Percentiles rank a stretch among this genome's conserved stretches.
phyloP scores from a whole-genome alignment of 164 flowering plant genomes.

The Cinnamomum chago region DNA sequence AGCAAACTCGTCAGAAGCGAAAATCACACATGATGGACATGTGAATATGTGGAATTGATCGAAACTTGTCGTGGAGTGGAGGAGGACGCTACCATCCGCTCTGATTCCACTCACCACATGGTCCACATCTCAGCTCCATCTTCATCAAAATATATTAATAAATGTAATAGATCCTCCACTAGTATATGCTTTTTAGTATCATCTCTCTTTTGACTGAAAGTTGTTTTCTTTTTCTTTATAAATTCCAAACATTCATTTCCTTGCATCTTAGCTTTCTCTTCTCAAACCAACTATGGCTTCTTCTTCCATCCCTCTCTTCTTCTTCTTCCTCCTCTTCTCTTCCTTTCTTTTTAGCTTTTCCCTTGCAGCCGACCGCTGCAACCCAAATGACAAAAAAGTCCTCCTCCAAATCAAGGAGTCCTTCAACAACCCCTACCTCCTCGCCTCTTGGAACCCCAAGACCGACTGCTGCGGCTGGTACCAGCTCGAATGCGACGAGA shows the following conservation, averaged over 20 bases:
- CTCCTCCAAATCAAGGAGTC: slow-evolving; percentile 56
- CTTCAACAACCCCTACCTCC: slow-evolving; percentile 52
- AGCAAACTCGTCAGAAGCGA: too few species aligned
- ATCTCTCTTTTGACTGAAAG: too few species aligned
- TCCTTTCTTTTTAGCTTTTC: neutral
- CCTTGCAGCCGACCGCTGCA: slow-evolving; percentile 34
- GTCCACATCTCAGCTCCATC: too few species aligned
- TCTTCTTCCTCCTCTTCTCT: slow-evolving; percentile 6
- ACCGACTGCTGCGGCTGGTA: slow-evolving; percentile 72
- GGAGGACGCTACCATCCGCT: too few species aligned
- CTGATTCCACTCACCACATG: too few species aligned
- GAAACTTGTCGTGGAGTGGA: too few species aligned
- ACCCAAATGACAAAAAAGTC: slow-evolving; percentile 57
- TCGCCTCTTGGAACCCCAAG: slow-evolving; percentile 51
- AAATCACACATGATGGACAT: too few species aligned
- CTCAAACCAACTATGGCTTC: neutral
- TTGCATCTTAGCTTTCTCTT: too few species aligned
- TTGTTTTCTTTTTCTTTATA: neutral
- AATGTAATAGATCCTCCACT: too few species aligned
- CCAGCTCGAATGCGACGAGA: slow-evolving; percentile 39
- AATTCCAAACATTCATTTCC: neutral
- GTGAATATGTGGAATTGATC: too few species aligned
- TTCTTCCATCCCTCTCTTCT: neutral
- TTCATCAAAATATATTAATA: too few species aligned
- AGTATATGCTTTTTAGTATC: too few species aligned